Conservation (phyloP, 108 stramenopile genomes). For the Fragilariopsis cylindrus region DNA sequence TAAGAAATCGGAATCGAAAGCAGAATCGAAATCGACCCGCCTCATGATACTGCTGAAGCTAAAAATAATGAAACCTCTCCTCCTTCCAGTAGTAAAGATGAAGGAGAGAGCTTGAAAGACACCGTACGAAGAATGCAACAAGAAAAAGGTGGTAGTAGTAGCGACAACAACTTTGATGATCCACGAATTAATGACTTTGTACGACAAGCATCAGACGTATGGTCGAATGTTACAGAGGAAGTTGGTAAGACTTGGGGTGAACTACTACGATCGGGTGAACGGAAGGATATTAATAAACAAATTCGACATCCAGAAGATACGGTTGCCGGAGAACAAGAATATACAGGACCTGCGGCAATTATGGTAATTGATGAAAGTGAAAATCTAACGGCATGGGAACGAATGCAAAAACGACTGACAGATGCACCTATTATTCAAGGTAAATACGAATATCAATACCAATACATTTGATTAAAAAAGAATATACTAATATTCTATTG, state of each 20-base stretch:
- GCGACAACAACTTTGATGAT: constrained; percentile 5
- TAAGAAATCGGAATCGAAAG: too few relatives aligned
- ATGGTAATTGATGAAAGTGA: constrained; percentile 94
- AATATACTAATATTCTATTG: too few relatives aligned
- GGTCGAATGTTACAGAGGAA: constrained; percentile 48
- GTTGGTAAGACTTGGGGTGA: constrained; percentile 81
- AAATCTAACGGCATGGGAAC: constrained; percentile 90
- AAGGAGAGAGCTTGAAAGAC: constrained; percentile 31
- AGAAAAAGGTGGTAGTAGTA: constrained; percentile 8
- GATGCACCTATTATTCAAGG: constrained; percentile 95
- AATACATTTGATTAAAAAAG: too few relatives aligned
- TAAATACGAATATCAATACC: constrained; percentile 7
- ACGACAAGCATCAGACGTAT: constrained; percentile 24
- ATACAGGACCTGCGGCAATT: constrained; percentile 78
- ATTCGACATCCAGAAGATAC: constrained; percentile 59
- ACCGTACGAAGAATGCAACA: constrained; percentile 34
- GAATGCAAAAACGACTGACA: constrained; percentile 87
- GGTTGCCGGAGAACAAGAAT: constrained; percentile 64
- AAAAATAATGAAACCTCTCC: too few relatives aligned
- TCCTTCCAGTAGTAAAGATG: too few relatives aligned
- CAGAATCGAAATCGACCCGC: too few relatives aligned
- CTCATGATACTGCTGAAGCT: too few relatives aligned
- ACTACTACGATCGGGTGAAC: constrained; percentile 65
- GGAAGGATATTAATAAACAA: constrained; percentile 84
- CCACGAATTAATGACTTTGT: constrained; percentile 22